These are phyloP conservation scores for Saccharomyces paradoxus DNA, from an alignment of 805 yeast species.

Conservation along the genomic window DNA sequence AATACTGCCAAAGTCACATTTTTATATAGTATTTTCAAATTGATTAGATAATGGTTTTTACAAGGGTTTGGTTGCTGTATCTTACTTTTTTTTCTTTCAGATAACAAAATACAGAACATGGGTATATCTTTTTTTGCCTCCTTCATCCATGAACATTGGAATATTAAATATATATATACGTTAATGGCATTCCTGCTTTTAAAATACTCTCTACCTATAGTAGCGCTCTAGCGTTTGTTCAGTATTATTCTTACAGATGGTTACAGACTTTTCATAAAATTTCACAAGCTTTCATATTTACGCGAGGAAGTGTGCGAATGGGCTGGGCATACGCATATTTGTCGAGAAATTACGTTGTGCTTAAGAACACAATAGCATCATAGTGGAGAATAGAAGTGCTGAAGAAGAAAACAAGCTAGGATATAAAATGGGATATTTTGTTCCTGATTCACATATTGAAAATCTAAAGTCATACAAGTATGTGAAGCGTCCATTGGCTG, in stretches of 20 bases:
- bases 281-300: neutral
- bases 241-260: neutral
- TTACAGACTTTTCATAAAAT: neutral
- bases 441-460: conserved; percentile 44
- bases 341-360: neutral
- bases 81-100: neutral
- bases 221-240: neutral
- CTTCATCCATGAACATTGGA: neutral
- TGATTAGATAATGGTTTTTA: neutral
- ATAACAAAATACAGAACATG: too few species aligned
- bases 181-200: neutral
- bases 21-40: neutral
- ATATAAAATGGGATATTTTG: conserved; percentile 52
- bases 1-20: neutral
- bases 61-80: neutral
- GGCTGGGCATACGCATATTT: neutral
- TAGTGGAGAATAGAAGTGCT: neutral
- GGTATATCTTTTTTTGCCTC: neutral
- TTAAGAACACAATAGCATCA: neutral
- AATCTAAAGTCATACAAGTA: conserved; percentile 48
- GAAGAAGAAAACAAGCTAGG: neutral
- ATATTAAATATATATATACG: neutral
- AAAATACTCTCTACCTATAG: neutral
- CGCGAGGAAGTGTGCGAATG: neutral
- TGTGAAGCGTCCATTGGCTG: conserved; percentile 9